Evolutionary conservation across 2,329 filamentous ascomycete species (phyloP).

Genomic region (Fusarium verrucosum): DNA sequence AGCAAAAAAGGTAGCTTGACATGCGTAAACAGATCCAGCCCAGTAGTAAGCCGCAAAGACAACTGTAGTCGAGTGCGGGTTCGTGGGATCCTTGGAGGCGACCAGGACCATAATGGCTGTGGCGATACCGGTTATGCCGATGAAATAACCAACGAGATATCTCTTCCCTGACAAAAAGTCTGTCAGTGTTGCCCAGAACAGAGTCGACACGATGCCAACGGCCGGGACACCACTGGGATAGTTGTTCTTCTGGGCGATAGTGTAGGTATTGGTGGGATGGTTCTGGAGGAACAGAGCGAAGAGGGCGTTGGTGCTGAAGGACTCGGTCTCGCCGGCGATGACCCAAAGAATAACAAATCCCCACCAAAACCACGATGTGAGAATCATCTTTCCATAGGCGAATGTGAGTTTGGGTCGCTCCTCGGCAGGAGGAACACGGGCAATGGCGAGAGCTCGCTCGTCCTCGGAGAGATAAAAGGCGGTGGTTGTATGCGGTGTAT

Average conservation of each 20-base stretch:
- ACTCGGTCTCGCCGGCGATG: slow-evolving; percentile 76
- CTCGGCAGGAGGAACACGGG: slow-evolving; percentile 52
- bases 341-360: slow-evolving; percentile 74
- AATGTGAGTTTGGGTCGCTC: slow-evolving; percentile 58
- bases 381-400: slow-evolving; percentile 62
- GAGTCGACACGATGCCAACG: slow-evolving; percentile 66
- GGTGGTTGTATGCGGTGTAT: slow-evolving; percentile 57
- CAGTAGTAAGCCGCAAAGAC: slow-evolving; percentile 75
- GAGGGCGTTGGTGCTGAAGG: slow-evolving; percentile 72
- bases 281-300: slow-evolving; percentile 61
- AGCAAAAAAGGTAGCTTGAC: slow-evolving; percentile 78
- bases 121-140: slow-evolving; percentile 69
- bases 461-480: slow-evolving; percentile 57
- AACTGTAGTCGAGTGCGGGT: slow-evolving; percentile 56
- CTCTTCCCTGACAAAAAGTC: slow-evolving; percentile 71
- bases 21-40: slow-evolving; percentile 75
- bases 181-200: slow-evolving; percentile 76
- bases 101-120: slow-evolving; percentile 71
- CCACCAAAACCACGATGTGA: slow-evolving; percentile 71
- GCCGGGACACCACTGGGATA: slow-evolving; percentile 67
- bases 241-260: slow-evolving; percentile 62
- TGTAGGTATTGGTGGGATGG: slow-evolving; percentile 55
- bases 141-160: slow-evolving; percentile 73
- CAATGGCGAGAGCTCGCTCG: slow-evolving; percentile 55
- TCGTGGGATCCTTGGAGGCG: slow-evolving; percentile 54